A percentile compares a stretch with the other conserved stretches of the same genome.
Conservation (phyloP, 2,329 filamentous ascomycete genomes). For the Elsinoe necatrix region DNA sequence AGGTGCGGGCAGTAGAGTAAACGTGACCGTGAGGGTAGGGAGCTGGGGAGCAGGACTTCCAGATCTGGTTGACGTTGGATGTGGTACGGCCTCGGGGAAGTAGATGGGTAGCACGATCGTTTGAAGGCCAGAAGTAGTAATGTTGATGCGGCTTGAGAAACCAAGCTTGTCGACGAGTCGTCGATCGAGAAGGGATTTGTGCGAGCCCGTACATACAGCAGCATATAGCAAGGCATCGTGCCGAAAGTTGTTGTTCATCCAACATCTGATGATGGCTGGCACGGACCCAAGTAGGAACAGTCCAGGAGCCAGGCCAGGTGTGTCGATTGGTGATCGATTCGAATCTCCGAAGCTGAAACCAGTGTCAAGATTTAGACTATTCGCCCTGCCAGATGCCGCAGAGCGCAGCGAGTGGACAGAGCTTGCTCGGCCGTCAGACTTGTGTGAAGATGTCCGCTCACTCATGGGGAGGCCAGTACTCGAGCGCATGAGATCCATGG, state of each 20-base stretch:
- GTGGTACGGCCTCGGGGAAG: slow-evolving; percentile 80
- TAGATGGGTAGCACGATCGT: slow-evolving; percentile 74
- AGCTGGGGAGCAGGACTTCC: slow-evolving; percentile 67
- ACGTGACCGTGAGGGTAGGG: slow-evolving; percentile 70
- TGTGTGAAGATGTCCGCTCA: slow-evolving; percentile 86
- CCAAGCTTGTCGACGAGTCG: slow-evolving; percentile 67
- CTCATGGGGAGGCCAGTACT: slow-evolving; percentile 73
- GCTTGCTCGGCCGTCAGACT: slow-evolving; percentile 90
- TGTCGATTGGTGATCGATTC: slow-evolving; percentile 61
- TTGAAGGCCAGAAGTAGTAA: slow-evolving; percentile 45
- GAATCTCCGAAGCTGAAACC: slow-evolving; percentile 56
- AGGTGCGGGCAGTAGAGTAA: slow-evolving; percentile 50
- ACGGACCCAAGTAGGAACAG: slow-evolving; percentile 80
- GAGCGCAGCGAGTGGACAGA: slow-evolving; percentile 75
- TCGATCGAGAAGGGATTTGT: slow-evolving; percentile 72
- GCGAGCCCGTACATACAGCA: slow-evolving; percentile 84
- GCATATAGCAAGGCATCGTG: slow-evolving; percentile 85
- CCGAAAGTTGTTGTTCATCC: slow-evolving; percentile 84
- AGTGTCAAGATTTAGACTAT: slow-evolving; percentile 79
- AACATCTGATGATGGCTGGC: slow-evolving; percentile 90
- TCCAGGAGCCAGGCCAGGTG: slow-evolving; percentile 69
- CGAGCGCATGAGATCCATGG: slow-evolving; percentile 75
- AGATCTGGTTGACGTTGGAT: slow-evolving; percentile 64
- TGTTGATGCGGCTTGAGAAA: slow-evolving; percentile 48
- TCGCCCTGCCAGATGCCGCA: slow-evolving; percentile 68